Base-by-base conservation (phyloP, 805 yeast genomes). In the Priceomyces medius region DNA sequence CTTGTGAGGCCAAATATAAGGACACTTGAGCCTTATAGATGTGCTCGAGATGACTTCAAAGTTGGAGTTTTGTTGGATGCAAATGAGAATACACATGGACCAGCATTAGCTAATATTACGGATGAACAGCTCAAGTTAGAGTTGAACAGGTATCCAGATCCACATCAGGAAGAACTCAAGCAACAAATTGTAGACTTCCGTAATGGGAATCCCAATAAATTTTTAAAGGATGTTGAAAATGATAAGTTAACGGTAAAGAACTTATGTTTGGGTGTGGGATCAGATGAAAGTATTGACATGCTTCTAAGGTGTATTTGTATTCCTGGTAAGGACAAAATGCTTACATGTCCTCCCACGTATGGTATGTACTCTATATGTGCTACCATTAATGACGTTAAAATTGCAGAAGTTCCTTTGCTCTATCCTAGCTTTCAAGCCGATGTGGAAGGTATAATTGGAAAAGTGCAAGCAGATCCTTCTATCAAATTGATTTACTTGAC, bases 361-460 rank as follows among this genome's bases (percentile, higher is more conserved):
- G 97, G 98, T 5, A 93, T 93, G 99, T 93, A 93, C 71, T 68
- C 85, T 3, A 90, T 93, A 24, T 85, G 96, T 58, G 95, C 97
- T 1, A 79, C 80, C 20, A 85, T 93, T 44, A 93, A 93, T 57
- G 98, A 93, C 54, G 86, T 91, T 7, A 87, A 74, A 20, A 71
- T 86, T 29, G 88, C 80, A 12, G 73, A 77, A 45, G 90, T 88
- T 13, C 90, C 95, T 7, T 74, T 90, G 51, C 51, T 55, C 27
- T 43, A 42, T 24, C 74, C 74, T 0, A 78, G 80, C 37, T 77
- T 84, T 46, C 73, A 74, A 37, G 66, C 88, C 35, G 79, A 84
- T 47, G 68, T 79, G 3, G 78, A 73, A 0, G 71, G 66, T 9
- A 77, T 90, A 35, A 53, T 76, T n/a, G 61, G 69, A 8, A 64